Base-by-base conservation (phyloP, 495 filamentous ascomycete species). In the Neurospora tetraspora region DNA sequence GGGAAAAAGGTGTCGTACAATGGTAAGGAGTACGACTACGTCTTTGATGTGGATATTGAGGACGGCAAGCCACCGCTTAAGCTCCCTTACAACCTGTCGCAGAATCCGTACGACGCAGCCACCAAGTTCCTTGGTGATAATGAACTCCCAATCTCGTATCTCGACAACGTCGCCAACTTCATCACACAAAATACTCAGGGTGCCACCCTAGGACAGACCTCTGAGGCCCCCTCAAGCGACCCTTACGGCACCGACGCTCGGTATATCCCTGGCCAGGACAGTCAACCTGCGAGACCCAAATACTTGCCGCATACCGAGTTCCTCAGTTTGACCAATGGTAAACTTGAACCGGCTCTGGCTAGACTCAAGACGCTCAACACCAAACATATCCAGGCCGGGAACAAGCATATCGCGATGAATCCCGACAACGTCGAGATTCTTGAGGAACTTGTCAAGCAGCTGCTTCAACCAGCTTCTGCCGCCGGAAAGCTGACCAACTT, bases 41-140 rank as follows among this genome's bases (percentile, higher is more conserved):
- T 99, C 69, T 99, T 98, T 75, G 95, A 98, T 78, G 96, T 99
- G 36, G 96, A 98, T 77, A 95, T 98, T 72, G 92, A 97, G 78
- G 96, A 98, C 74, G 96, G 96, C 43, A 93, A 95, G 75, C 96
- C 96, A 38, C 89, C 96, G 4, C 86, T 98, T 39, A 98, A 98
- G 78, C 85, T 99, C 39, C 95, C 96, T 2, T 98, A 93, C 79
- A 98, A 99, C 78, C 85, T 92, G 45, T 92, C 91, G 6, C 91
- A 98, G 79, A 98, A 98, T 78, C 94, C 94, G 3, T 98, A 96
- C 79, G 91, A 97, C 73, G 91, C 92, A 11, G 96, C 96, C 1
- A 92, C 90, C 31, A 97, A 92, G 78, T 99, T 98, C 77, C 92
- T 98, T 37, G 86, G 89, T 72, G 91, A 94, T 75, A 98, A 99